Evolutionary conservation across 1,284 basidiomycete species (phyloP).

Genomic region (Neonothopanus nambi): DNA sequence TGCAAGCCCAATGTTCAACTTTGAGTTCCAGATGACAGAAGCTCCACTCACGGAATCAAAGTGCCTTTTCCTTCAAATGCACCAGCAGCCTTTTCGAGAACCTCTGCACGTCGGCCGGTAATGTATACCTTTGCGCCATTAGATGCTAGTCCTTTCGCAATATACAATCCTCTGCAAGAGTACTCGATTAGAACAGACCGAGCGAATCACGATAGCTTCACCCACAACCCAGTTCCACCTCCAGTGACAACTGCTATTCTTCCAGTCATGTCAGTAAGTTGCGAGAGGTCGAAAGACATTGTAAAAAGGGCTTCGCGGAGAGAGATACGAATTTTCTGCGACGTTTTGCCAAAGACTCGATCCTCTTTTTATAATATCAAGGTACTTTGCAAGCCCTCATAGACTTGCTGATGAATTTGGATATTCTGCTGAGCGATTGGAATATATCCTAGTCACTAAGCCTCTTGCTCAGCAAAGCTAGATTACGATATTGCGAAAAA

Average conservation of each 20-base stretch:
- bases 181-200: not conserved
- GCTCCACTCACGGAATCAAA: conserved; percentile 5
- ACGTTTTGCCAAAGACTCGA: no score
- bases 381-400: no score
- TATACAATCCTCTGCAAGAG: conserved; percentile 31
- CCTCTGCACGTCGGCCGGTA: conserved; percentile 25
- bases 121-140: conserved; percentile 45
- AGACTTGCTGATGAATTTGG: no score
- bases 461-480: no score
- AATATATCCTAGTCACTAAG: no score
- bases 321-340: no score
- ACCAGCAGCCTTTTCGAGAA: conserved; percentile 24
- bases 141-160: conserved; percentile 35
- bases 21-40: not conserved
- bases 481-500: no score
- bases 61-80: not conserved
- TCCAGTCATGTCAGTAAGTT: not conserved
- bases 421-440: no score
- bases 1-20: not conserved
- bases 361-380: no score
- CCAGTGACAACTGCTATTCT: conserved; percentile 16
- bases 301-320: no score
- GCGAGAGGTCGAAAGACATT: no score
- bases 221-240: conserved; percentile 28
- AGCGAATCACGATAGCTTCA: not conserved